Percentiles rank a stretch among this genome's conserved stretches.
These are phyloP conservation scores for Raffaelea arxii DNA, from an alignment of 2,329 filamentous ascomycete species.

Conservation along the genomic window DNA sequence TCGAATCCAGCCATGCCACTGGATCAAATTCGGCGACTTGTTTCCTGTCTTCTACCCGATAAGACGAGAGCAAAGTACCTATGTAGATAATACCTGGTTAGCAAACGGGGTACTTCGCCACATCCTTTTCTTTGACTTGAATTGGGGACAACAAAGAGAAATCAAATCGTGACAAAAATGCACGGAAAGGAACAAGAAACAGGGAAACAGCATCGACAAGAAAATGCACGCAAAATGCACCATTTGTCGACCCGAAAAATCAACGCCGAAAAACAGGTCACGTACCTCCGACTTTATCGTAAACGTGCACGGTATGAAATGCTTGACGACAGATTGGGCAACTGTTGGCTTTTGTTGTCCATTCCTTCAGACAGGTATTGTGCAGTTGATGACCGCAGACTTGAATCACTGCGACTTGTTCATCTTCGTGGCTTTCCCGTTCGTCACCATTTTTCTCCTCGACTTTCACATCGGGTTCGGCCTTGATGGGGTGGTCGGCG, in stretches of 20 bases:
- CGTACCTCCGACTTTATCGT: conserved; percentile 65
- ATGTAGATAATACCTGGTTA: conserved; percentile 14
- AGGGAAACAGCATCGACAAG: background rate
- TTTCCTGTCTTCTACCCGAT: conserved; percentile 68
- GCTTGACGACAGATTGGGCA: conserved; percentile 91
- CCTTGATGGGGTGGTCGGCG: background rate
- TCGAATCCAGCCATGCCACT: conserved; percentile 61
- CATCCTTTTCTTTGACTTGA: no score
- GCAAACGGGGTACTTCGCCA: conserved; percentile 1
- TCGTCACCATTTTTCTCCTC: no score
- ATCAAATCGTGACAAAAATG: background rate
- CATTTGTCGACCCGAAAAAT: background rate
- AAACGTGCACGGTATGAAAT: conserved; percentile 85
- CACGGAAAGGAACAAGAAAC: background rate
- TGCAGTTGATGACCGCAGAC: conserved; percentile 89
- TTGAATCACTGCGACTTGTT: conserved; percentile 48
- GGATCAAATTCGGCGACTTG: conserved; percentile 86
- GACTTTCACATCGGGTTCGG: conserved; percentile 14
- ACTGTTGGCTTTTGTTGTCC: conserved; percentile 94
- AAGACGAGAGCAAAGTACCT: conserved; percentile 49
- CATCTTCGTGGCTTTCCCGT: conserved; percentile 18
- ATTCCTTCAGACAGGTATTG: conserved; percentile 83
- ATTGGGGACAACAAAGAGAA: background rate
- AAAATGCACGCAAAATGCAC: background rate
- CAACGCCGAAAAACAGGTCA: conserved; percentile 25